A percentile compares a stretch with the other conserved stretches of the same genome.
Evolutionary conservation across 768 basidiomycete species (phyloP).

Genomic region (Tulasnella sp.): DNA sequence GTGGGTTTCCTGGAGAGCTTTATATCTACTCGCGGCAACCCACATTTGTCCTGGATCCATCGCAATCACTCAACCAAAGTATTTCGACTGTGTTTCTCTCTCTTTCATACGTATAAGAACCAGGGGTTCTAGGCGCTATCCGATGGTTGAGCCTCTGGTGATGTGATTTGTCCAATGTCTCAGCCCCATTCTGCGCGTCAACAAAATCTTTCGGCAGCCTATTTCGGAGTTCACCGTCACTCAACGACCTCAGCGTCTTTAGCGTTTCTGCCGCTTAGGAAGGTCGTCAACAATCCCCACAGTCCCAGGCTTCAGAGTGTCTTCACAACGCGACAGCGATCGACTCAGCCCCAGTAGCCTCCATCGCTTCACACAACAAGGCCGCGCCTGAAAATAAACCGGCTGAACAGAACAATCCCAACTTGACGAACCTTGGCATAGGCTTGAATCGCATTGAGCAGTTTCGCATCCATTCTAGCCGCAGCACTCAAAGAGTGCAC

Average conservation of each 20-base stretch:
- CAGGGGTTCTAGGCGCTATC: not conserved
- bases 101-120: no score
- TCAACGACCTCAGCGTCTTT: no score
- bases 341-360: not conserved
- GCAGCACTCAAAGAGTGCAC: no score
- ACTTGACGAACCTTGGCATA: not conserved
- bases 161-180: not conserved
- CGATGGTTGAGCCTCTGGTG: no score
- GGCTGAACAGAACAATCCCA: not conserved
- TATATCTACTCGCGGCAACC: no score
- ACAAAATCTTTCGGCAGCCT: not conserved
- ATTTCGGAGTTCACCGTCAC: not conserved
- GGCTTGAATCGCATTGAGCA: not conserved
- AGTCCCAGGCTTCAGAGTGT: no score
- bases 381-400: not conserved
- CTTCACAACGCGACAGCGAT: not conserved
- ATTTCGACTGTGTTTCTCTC: no score
- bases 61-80: no score
- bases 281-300: no score
- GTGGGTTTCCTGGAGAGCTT: no score
- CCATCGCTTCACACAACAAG: not conserved
- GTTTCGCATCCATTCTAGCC: not conserved
- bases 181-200: not conserved
- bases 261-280: not conserved
- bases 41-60: no score